Evolutionary conservation across 1,284 basidiomycete species (phyloP).

Genomic region (Crepidotus sp.): DNA sequence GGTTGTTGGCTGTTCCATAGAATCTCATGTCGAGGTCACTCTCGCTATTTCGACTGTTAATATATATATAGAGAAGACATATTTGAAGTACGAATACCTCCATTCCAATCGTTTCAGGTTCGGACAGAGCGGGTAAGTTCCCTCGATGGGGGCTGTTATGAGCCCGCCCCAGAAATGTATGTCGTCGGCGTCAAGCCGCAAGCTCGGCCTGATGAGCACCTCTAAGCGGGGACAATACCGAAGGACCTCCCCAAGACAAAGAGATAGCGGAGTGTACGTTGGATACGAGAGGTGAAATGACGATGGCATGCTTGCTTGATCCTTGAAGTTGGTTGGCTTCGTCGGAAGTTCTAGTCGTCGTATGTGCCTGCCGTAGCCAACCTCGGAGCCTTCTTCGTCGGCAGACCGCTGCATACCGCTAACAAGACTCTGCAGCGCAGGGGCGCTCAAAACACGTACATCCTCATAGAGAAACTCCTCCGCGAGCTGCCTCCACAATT

Average conservation of each 20-base stretch:
- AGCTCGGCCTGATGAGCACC: slow-evolving; percentile 5
- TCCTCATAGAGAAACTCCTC: slow-evolving; percentile 14
- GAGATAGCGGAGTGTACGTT: not conserved
- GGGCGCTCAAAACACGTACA: slow-evolving; percentile 3
- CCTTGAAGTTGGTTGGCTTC: slow-evolving; percentile 1
- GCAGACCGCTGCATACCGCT: slow-evolving; percentile 7
- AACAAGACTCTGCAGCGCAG: slow-evolving; percentile 3
- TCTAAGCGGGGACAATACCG: slow-evolving; percentile 8
- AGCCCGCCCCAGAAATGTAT: slow-evolving; percentile 9
- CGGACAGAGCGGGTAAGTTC: not conserved
- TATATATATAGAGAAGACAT: not conserved
- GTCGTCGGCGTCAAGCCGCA: slow-evolving; percentile 12
- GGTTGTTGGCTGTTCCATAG: slow-evolving; percentile 1
- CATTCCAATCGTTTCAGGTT: slow-evolving; percentile 13
- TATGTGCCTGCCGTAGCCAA: slow-evolving; percentile 7
- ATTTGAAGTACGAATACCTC: slow-evolving; percentile 1
- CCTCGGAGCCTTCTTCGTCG: not conserved
- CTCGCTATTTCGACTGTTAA: slow-evolving; percentile 2
- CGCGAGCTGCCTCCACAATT: slow-evolving; percentile 4
- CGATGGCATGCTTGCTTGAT: not conserved
- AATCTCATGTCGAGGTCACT: slow-evolving; percentile 13
- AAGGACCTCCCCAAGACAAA: slow-evolving; percentile 5
- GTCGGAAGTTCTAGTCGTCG: slow-evolving; percentile 7
- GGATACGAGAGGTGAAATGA: not conserved
- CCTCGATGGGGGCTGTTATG: slow-evolving; percentile 1